Evolutionary conservation across 1,284 basidiomycete species (phyloP), one percentile per base, ranked within the genome.

Genomic region (Trichosporon sp.): DNA sequence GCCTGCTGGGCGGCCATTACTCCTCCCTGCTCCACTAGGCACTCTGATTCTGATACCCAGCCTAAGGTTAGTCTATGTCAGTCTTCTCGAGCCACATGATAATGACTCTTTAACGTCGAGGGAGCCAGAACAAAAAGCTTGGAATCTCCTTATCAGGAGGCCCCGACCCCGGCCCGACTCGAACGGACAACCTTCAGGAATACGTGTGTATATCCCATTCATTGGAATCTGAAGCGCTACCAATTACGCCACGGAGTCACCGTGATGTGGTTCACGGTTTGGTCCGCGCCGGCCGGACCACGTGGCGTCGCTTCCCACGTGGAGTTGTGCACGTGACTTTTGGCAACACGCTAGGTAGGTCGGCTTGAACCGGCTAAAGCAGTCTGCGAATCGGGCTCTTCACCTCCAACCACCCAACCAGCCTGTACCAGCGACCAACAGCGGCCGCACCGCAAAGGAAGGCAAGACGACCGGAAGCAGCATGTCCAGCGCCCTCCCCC

Each of bases 121-220:
- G n/a, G n/a, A 38, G 13, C 38, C 38, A n/a, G 38, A 13, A n/a
- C 5, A 51, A 51, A 51, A 51, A 51, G 47, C 34, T 34, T 51
- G 47, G 47, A 51, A 51, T 51, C 47, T 51, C 47, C 23, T 21
- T 9, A 51, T 51, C 47, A 21, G 23, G 47, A 51, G 47, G 47
- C 47, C 23, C 47, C 47, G 47, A 51, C 47, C 47, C 47, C 47
- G 47, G 47, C 47, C 47, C 47, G 47, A 51, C 47, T 51, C 47
- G 47, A 51, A 51, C 47, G 47, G 47, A 51, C 47, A 51, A 51
- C 47, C 47, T 51, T 51, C 47, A 51, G 47, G 47, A 51, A 51
- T 51, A 51, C 47, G 9, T 23, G 23, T 25, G 18, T 51, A 51
- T 51, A 51, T 51, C 47, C 47, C 47, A 51, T 9, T 51, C 47